Base-by-base conservation (phyloP, 192 early-diverging fungal species). In the Hyaloraphidium curvatum region DNA sequence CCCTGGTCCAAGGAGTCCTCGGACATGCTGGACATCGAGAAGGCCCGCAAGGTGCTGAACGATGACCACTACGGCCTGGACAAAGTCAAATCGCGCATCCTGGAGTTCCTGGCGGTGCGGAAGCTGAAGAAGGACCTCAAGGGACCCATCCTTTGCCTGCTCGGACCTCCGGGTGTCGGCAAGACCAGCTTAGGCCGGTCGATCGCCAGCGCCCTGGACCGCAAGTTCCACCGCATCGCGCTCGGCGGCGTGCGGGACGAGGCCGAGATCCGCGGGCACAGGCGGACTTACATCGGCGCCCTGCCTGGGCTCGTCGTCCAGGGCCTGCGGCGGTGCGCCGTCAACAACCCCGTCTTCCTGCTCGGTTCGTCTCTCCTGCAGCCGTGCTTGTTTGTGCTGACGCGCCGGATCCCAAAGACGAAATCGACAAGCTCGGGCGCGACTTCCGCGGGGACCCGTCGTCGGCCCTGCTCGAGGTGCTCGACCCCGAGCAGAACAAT, bases 401-500 rank as follows among this genome's bases (percentile, higher is more conserved):
- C n/a, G n/a, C n/a, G n/a, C n/a, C n/a, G n/a, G n/a, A n/a, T n/a
- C 39, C 5, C 0, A 3, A 22, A 70, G 80, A 90, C 65, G 83
- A 86, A 62, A 85, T 90, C 56, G 87, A 90, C 60, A 90, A 90
- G 59, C 62, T 86, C 3, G 77, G 73, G 0, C 71, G 70, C 19
- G 77, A 78, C 30, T 59, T 65, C 16, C 71, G 82, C 35, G 87
- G 84, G 1, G 83, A 89, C 58, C 84, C 84, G 51, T 63, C 80
- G 0, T 79, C 84, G 26, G 86, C 86, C n/a, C 62, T 89, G 16
- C 65, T 89, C 14, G 86, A 89, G 61, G 77, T 87, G 0, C 67
- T 90, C 35, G 87, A 90, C 61, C 83, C 87, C 7, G 87, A 87
- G 55, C 87, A 90, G 60, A 90, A 90, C 53, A 62, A 64, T 17